These are phyloP conservation scores for Pseudocercospora eumusae DNA, from an alignment of 2,329 filamentous ascomycete genomes.

Conservation along the genomic window DNA sequence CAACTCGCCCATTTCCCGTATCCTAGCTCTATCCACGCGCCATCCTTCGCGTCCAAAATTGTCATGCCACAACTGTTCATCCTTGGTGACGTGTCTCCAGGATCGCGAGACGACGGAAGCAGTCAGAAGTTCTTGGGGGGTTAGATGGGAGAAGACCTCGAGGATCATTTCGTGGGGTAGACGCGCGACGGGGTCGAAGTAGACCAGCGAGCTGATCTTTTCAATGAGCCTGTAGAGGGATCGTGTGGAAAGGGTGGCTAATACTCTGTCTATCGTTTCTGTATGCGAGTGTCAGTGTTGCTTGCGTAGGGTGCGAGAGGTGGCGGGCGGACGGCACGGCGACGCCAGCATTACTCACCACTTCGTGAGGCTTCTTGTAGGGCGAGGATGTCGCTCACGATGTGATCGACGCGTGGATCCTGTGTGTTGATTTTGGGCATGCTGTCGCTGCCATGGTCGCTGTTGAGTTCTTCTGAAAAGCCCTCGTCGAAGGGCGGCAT, in stretches of 20 bases:
- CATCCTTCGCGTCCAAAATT: constrained; percentile 86
- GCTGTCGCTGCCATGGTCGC: constrained; percentile 47
- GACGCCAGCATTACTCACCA: not conserved
- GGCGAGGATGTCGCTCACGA: not conserved
- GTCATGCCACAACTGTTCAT: constrained; percentile 82
- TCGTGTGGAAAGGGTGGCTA: constrained; percentile 24
- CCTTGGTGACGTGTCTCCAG: constrained; percentile 80
- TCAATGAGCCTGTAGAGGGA: constrained; percentile 23
- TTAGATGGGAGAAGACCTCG: constrained; percentile 83
- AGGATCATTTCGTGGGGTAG: constrained; percentile 89
- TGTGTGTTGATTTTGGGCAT: not conserved
- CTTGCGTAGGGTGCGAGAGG: too few relatives aligned
- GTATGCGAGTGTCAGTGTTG: constrained; percentile 6
- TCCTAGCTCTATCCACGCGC: constrained; percentile 44
- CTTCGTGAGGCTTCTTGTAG: not conserved
- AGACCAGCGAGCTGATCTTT: constrained; percentile 61
- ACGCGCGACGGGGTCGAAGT: constrained; percentile 86
- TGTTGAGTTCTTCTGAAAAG: constrained; percentile 72
- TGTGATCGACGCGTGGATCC: constrained; percentile 8
- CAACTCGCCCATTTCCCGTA: constrained; percentile 28
- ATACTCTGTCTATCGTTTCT: constrained; percentile 20
- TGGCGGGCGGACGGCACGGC: too few relatives aligned
- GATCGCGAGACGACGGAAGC: constrained; percentile 76
- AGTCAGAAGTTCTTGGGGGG: constrained; percentile 74
- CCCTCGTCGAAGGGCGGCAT: constrained; percentile 68